phyloP scores from a whole-genome alignment of 2,329 filamentous ascomycete species.

The Dryadomyces quercivorus region DNA sequence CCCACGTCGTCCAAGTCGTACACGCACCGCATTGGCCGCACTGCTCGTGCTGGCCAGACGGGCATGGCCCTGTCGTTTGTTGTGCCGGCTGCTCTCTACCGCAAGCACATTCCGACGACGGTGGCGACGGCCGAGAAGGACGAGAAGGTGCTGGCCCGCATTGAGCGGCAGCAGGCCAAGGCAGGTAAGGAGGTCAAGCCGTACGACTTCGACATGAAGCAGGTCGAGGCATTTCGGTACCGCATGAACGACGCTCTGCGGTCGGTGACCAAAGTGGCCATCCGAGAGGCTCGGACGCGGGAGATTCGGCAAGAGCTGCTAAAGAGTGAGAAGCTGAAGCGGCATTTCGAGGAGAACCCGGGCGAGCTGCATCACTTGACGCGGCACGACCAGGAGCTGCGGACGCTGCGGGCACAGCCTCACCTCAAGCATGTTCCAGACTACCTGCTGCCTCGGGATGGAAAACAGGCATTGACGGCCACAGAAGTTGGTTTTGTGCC shows the following conservation, averaged over 20 bases:
- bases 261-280: slow-evolving; percentile 76
- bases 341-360: slow-evolving; percentile 96
- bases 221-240: slow-evolving; percentile 89
- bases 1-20: slow-evolving; percentile 82
- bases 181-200: slow-evolving; percentile 76
- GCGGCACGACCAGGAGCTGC: slow-evolving; percentile 78
- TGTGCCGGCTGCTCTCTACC: slow-evolving; percentile 66
- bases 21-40: slow-evolving; percentile 92
- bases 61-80: slow-evolving; percentile 97
- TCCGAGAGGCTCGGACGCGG: slow-evolving; percentile 78
- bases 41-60: slow-evolving; percentile 77
- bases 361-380: slow-evolving; percentile 67
- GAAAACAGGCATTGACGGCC: slow-evolving; percentile 53
- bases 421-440: slow-evolving; percentile 93
- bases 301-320: slow-evolving; percentile 83
- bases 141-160: slow-evolving; percentile 70
- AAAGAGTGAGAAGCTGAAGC: slow-evolving; percentile 86
- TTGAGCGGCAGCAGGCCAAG: slow-evolving; percentile 65
- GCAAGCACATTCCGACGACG: slow-evolving; percentile 81
- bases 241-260: slow-evolving; percentile 86
- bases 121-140: slow-evolving; percentile 67
- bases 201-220: slow-evolving; percentile 89
- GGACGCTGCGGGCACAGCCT: slow-evolving; percentile 70
- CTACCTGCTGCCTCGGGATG: slow-evolving; percentile 72
- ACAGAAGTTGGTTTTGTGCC: slow-evolving; percentile 68